Base-by-base conservation (phyloP, 768 basidiomycete genomes). In the Gyrodon lividus region DNA sequence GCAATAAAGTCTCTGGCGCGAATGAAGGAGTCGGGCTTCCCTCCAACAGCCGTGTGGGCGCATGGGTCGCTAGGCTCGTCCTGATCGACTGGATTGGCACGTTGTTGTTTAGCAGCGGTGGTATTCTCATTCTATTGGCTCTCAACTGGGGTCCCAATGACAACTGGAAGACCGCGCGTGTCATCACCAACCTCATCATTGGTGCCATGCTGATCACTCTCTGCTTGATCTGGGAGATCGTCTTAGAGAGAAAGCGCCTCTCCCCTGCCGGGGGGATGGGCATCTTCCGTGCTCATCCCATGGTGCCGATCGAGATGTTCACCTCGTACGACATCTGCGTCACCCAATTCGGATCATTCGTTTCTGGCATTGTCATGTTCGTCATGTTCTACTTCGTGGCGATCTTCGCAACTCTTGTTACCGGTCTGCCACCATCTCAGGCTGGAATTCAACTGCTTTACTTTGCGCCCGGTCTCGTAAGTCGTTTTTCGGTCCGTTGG, bases 301-400 rank as follows among this genome's bases (percentile, higher is more conserved):
- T 78, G 71, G 57, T 81, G 23, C 80, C 80, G 9, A 61, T 79
- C 20, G 70, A 69, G 35, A 43, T 80, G 23, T 77, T 80, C 65
- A 63, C 62, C 12, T 72, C 70, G 43, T 69, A 65, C 24, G 74
- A 80, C 55, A 57, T 80, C 39, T 72, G 69, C 44, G 68, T 71
- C 4, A 67, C 68, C 35, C 68, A 69, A 54, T 73, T 67, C 51
- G 70, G 59, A 16, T 66, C 70, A 16, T 72, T 77, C 48, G 67
- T 74, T 10, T 65, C 65, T 1, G 78, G 78, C 7, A 74, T 80
- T 61, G 70, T 81, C 51, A 74, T 74, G 70, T 65, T 79, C 51
- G 77, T 77, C 45, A 74, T 75, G 70, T 79, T 80, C 61, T 81
- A 81, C 59, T 80, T 81, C 54, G 69, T 80, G 40, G 71, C 78